Percentiles rank a stretch among this genome's conserved stretches.
These are phyloP conservation scores for Scheffersomyces parashehatae DNA, from an alignment of 1,139 yeast genomes.

Conservation along the genomic window DNA sequence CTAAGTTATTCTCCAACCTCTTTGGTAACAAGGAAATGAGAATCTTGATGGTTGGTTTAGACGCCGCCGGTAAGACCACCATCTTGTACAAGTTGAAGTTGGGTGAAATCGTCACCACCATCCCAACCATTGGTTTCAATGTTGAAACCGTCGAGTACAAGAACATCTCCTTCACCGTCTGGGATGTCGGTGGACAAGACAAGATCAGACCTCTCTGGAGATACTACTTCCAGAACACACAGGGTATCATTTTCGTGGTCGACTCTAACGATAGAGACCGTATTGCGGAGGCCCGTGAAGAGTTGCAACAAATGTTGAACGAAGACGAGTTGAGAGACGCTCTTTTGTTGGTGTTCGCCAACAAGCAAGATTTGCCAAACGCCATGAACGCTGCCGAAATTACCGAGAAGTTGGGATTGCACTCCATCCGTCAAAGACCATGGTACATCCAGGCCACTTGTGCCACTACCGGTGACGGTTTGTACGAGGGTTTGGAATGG, in stretches of 20 bases:
- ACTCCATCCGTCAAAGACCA: conserved; percentile 82
- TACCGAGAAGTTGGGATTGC: conserved; percentile 81
- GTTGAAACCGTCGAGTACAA: conserved; percentile 94
- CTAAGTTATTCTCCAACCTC: conserved; percentile 86
- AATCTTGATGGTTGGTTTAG: conserved; percentile 92
- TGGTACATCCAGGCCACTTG: conserved; percentile 91
- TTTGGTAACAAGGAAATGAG: conserved; percentile 84
- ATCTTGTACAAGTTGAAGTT: conserved; percentile 85
- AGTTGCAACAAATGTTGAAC: conserved; percentile 89
- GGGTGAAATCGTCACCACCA: conserved; percentile 91
- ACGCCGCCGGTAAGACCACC: conserved; percentile 92
- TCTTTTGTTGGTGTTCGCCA: conserved; percentile 82
- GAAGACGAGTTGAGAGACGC: conserved; percentile 94
- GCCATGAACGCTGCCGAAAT: conserved; percentile 92
- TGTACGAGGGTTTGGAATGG: conserved; percentile 92
- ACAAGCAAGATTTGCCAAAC: conserved; percentile 91
- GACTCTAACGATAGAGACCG: conserved; percentile 94
- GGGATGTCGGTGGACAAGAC: conserved; percentile 99
- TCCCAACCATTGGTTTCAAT: conserved; percentile 92
- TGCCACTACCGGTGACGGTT: conserved; percentile 90
- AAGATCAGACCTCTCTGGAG: conserved; percentile 95
- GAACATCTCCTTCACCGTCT: conserved; percentile 90
- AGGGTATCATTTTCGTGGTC: conserved; percentile 90
- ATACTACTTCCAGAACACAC: conserved; percentile 92
- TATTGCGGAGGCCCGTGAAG: conserved; percentile 90